Evolutionary conservation across 192 early-diverging fungal genomes (phyloP).

Genomic region (Phycomyces blakesleeanus): DNA sequence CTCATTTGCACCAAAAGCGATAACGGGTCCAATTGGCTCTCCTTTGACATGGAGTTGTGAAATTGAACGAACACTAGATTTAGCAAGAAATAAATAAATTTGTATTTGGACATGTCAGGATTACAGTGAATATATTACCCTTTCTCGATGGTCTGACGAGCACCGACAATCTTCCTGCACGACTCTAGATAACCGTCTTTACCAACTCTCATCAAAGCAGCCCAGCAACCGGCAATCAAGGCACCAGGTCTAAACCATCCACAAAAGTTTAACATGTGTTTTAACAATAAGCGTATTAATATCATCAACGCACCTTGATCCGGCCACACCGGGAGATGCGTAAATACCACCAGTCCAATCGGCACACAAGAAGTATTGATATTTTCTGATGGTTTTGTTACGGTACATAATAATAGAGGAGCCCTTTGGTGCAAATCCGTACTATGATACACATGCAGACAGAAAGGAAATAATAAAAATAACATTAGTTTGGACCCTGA

Average conservation of each 20-base stretch:
- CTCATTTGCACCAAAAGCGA: constrained; percentile 72
- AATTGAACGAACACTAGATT: constrained; percentile 43
- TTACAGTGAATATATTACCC: constrained; percentile 44
- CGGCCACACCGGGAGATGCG: constrained; percentile 86
- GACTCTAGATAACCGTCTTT: constrained; percentile 80
- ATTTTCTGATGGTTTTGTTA: constrained; percentile 71
- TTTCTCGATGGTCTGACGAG: constrained; percentile 62
- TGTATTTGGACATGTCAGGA: too few relatives aligned
- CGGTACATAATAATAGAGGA: constrained; percentile 92
- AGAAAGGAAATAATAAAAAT: too few relatives aligned
- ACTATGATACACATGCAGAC: constrained; percentile 33
- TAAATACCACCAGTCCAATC: constrained; percentile 98
- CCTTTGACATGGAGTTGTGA: constrained; percentile 80
- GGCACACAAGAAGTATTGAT: constrained; percentile 88
- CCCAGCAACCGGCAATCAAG: constrained; percentile 95
- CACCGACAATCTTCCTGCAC: constrained; percentile 74
- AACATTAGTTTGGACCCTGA: too few relatives aligned
- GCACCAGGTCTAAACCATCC: constrained; percentile 64
- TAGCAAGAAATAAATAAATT: too few relatives aligned
- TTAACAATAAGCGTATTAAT: background rate
- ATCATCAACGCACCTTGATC: constrained; percentile 57
- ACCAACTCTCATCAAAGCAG: constrained; percentile 87
- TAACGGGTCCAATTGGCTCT: constrained; percentile 59
- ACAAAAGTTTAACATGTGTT: background rate
- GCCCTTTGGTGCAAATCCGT: constrained; percentile 99